phyloP scores from a whole-genome alignment of 768 basidiomycete genomes.

The Polyporus arcularius region DNA sequence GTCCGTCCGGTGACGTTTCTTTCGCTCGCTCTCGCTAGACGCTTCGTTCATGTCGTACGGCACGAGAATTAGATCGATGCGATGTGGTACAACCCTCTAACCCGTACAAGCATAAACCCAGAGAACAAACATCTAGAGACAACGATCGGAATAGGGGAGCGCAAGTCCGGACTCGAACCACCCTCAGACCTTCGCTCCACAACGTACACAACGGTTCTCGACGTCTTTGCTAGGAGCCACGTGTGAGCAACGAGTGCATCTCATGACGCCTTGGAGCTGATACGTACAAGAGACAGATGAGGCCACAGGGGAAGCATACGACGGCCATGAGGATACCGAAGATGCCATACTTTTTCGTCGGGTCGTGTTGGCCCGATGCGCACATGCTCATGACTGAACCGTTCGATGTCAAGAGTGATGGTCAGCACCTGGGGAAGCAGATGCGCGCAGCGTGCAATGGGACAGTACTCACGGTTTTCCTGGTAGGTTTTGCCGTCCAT shows the following conservation, averaged over 20 bases:
- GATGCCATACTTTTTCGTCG: slow-evolving; percentile 27
- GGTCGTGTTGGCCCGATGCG: slow-evolving; percentile 33
- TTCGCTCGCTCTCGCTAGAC: too few relatives aligned
- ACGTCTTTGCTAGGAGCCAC: slow-evolving; percentile 14
- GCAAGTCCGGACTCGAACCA: not conserved
- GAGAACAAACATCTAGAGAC: too few relatives aligned
- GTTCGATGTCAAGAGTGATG: not conserved
- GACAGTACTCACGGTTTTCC: not conserved
- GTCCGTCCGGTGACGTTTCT: too few relatives aligned
- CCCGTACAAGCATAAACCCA: too few relatives aligned
- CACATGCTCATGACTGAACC: slow-evolving; percentile 17
- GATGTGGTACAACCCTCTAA: too few relatives aligned
- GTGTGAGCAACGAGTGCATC: not conserved
- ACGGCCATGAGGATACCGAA: slow-evolving; percentile 33
- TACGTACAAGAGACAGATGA: slow-evolving; percentile 17
- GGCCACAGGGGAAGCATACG: slow-evolving; percentile 28
- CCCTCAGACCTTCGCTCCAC: slow-evolving; percentile 23
- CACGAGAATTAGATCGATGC: too few relatives aligned
- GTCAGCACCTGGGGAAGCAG: too few relatives aligned
- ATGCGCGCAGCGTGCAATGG: not conserved
- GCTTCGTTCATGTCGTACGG: too few relatives aligned
- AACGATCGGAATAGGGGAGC: too few relatives aligned
- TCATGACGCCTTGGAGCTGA: not conserved
- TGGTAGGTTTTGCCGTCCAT: not conserved
- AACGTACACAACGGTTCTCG: slow-evolving; percentile 30